These are phyloP conservation scores for Pneumocystis oryctolagi DNA, from an alignment of 1,139 yeast genomes.

Conservation along the genomic window DNA sequence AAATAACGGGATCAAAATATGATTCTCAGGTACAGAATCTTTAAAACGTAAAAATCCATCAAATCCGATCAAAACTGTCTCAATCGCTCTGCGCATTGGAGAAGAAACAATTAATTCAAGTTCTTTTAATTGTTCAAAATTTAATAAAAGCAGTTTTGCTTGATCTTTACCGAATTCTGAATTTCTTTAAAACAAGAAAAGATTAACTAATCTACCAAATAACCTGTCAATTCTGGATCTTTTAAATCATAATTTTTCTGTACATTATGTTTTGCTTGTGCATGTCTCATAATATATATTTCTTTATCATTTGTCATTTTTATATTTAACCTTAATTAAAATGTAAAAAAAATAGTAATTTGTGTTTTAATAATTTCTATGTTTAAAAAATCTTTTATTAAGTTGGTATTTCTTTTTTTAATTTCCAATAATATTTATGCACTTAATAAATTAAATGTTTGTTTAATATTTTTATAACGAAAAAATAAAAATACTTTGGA, in stretches of 20 bases:
- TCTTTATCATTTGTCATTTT: background rate
- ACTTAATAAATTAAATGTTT: too few species aligned
- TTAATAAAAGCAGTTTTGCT: constrained; percentile 4
- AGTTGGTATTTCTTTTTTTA: too few species aligned
- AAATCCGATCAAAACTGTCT: constrained; percentile 12
- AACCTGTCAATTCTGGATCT: constrained; percentile 12
- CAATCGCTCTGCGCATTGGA: constrained; percentile 14
- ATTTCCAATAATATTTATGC: too few species aligned
- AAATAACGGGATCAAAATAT: background rate
- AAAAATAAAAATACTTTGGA: too few species aligned
- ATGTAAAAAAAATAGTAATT: background rate
- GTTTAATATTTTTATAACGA: too few species aligned
- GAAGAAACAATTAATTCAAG: constrained; percentile 13
- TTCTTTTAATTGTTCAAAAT: constrained; percentile 2
- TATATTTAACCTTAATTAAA: background rate
- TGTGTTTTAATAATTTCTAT: background rate
- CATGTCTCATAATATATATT: constrained; percentile 21
- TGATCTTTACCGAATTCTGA: constrained; percentile 10
- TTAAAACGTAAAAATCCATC: background rate
- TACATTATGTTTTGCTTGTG: constrained; percentile 15
- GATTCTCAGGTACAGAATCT: background rate
- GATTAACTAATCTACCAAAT: background rate
- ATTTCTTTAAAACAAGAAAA: background rate
- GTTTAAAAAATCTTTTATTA: background rate
- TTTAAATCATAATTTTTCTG: constrained; percentile 11